These are phyloP conservation scores for Epichloe hybrida DNA, from an alignment of 2,329 filamentous ascomycete species.

Conservation along the genomic window DNA sequence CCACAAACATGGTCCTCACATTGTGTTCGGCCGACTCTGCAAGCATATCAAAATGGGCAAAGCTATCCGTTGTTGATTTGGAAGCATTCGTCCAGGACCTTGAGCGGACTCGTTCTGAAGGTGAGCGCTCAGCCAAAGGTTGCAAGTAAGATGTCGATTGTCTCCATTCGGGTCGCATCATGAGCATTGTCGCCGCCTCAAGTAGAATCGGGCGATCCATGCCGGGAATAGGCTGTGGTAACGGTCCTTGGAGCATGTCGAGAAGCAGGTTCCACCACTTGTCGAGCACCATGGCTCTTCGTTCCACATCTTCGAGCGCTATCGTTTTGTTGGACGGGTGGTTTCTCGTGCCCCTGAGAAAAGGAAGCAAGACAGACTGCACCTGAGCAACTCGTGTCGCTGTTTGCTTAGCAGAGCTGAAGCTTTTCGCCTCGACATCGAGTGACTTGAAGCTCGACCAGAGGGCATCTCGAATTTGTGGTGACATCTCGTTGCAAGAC, in stretches of 20 bases:
- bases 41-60: conserved; percentile 42
- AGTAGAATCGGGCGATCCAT: conserved; percentile 72
- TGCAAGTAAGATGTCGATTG: conserved; percentile 55
- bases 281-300: conserved; percentile 64
- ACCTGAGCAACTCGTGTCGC: conserved; percentile 64
- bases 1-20: conserved; percentile 71
- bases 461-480: conserved; percentile 34
- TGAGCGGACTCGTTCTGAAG: conserved; percentile 29
- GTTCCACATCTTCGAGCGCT: conserved; percentile 69
- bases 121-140: conserved; percentile 43
- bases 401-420: conserved; percentile 55
- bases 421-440: conserved; percentile 37
- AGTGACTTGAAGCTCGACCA: conserved; percentile 42
- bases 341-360: conserved; percentile 55
- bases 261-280: conserved; percentile 83
- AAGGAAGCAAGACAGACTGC: conserved; percentile 59
- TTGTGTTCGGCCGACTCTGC: conserved; percentile 71
- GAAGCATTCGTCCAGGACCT: conserved; percentile 37
- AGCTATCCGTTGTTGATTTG: conserved; percentile 48
- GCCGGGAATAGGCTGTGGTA: conserved; percentile 58
- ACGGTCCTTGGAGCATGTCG: conserved; percentile 63
- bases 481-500: conserved; percentile 31
- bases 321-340: conserved; percentile 53
- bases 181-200: conserved; percentile 66
- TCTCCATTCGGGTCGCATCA: conserved; percentile 83